Base-by-base conservation (phyloP, 345 rosid genomes). In the Aquilaria malaccensis region DNA sequence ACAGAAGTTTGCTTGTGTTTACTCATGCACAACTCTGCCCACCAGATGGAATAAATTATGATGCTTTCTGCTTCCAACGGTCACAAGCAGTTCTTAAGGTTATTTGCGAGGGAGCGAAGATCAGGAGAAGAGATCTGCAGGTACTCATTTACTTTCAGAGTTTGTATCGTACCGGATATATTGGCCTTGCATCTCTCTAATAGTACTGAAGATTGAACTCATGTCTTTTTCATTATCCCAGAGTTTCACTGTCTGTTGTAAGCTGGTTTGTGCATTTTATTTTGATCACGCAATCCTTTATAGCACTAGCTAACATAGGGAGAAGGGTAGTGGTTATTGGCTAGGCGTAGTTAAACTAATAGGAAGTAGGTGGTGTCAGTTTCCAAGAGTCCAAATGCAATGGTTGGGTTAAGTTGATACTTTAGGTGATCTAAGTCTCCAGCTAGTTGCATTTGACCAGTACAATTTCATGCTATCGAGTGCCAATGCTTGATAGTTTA, bases 11-110 rank as follows among this genome's bases (percentile, higher is more conserved):
- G 72, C 88, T 86, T 76, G 88, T 88, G 60, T 75, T 88, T 45
- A 88, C 96, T 72, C 96, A 88, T 79, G 96, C 96, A 1, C 93
- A 86, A 12, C 82, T 88, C 52, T 86, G 83, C 59, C 96, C 91
- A 1, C 96, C 96, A 1, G 96, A 88, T 74, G 91, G 78, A 55
- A 76, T 86, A 60, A 70, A 61, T 58, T 88, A 85, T 59, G 90
- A 84, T 64, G 74, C 76, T 15, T 88, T 86, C 59, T 77, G 78
- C 60, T 79, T 81, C 47, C 81, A 79, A 77, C 71, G 96, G 60
- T 86, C 93, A 30, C 87, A 88, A 50, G 86, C 90, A 71, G 86
- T 88, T 59, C 70, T 84, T 58, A 81, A 76, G 62, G 87, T 76
- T 5, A 72, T 88, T 61, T 74, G 76, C 2, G 43, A 70, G 29